A percentile compares a stretch with the other conserved stretches of the same genome.
Conservation (phyloP, 2,329 filamentous ascomycete species). For the Nothopassalora personata region DNA sequence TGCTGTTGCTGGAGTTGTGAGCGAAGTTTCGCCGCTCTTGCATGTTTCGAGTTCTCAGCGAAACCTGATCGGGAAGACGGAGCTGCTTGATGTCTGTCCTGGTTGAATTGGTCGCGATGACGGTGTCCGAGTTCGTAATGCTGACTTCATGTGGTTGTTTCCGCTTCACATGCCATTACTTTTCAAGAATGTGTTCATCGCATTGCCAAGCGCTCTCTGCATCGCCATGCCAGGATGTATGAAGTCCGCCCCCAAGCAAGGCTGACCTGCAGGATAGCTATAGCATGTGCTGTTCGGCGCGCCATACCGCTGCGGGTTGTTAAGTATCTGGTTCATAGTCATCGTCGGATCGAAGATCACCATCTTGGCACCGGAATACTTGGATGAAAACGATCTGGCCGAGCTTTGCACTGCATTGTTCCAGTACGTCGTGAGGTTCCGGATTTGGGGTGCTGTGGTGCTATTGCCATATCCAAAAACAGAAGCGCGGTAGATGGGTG, state of each 20-base stretch:
- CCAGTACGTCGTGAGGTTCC: neutral
- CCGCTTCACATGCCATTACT: slow-evolving; percentile 6
- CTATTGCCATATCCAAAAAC: neutral
- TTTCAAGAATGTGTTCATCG: neutral
- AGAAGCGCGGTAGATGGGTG: neutral
- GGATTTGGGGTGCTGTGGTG: neutral
- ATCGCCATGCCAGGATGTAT: slow-evolving; percentile 9
- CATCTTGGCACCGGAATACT: neutral
- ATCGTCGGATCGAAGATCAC: slow-evolving; percentile 1
- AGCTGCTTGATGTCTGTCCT: neutral
- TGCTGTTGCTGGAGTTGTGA: neutral
- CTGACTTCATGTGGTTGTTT: slow-evolving; percentile 2
- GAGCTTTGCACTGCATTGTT: neutral
- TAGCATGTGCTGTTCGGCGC: slow-evolving; percentile 11
- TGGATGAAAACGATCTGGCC: neutral
- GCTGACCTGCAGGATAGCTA: slow-evolving; percentile 8
- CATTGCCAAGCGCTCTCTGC: slow-evolving; percentile 5
- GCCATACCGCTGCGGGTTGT: slow-evolving; percentile 6
- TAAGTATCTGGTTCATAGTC: slow-evolving; percentile 1
- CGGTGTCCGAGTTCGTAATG: neutral
- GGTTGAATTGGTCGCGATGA: neutral
- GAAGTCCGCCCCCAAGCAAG: slow-evolving; percentile 13
- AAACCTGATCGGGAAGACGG: neutral
- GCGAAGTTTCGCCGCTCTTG: neutral
- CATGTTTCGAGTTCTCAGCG: neutral